A percentile compares a stretch with the other conserved stretches of the same genome.
Conservation (phyloP, 1,284 basidiomycete genomes). For the Cryptococcus sp. region DNA sequence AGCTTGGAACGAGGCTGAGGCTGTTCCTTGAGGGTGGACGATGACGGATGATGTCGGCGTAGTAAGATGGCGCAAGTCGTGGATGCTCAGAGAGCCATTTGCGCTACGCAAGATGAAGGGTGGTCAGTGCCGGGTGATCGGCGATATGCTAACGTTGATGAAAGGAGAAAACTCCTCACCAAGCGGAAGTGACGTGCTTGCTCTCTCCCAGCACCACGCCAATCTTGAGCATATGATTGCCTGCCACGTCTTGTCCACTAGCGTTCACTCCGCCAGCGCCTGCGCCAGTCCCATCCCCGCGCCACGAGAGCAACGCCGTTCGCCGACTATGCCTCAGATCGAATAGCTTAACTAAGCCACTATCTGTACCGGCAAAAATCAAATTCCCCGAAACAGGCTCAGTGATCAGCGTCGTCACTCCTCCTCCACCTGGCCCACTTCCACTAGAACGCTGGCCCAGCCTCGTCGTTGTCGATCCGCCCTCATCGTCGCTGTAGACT, state of each 20-base stretch:
- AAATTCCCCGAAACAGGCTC: slow-evolving; percentile 40
- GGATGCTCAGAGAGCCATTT: slow-evolving; percentile 34
- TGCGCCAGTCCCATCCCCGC: slow-evolving; percentile 3
- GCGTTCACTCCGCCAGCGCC: slow-evolving; percentile 1
- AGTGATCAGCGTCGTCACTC: slow-evolving; percentile 30
- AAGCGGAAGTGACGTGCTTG: slow-evolving; percentile 32
- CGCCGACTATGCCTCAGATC: slow-evolving; percentile 27
- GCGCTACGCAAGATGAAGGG: slow-evolving; percentile 12
- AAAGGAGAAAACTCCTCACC: slow-evolving; percentile 20
- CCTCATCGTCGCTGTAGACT: background rate
- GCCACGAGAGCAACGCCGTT: slow-evolving; percentile 25
- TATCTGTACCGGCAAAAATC: slow-evolving; percentile 25
- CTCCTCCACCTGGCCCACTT: too few relatives aligned
- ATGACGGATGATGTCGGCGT: slow-evolving; percentile 19
- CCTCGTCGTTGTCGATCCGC: background rate
- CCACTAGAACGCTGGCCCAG: background rate
- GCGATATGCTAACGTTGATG: background rate
- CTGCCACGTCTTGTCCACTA: background rate
- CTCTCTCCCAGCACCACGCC: slow-evolving; percentile 37
- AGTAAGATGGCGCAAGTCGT: slow-evolving; percentile 30
- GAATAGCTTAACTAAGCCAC: slow-evolving; percentile 36
- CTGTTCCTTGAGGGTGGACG: slow-evolving; percentile 29
- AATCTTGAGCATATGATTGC: slow-evolving; percentile 20
- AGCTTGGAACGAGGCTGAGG: slow-evolving; percentile 31
- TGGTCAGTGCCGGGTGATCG: background rate